Conservation (phyloP, 345 rosid genomes). For the Brassica incana region DNA sequence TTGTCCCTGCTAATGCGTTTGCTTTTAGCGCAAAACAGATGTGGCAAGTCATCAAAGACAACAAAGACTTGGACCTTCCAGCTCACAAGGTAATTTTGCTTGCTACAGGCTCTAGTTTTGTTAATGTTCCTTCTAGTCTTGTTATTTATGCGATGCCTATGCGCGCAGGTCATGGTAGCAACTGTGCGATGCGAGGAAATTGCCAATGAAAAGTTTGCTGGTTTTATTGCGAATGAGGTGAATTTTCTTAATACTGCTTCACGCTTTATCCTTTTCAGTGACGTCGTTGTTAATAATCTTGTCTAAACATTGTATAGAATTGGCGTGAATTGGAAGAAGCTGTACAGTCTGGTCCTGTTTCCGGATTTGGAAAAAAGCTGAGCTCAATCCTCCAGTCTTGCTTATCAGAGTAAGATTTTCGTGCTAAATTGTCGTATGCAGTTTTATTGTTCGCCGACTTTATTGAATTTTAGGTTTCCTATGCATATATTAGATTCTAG, state of each 20-base stretch:
- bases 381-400: slow-evolving; percentile 54
- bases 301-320: slow-evolving; percentile 42
- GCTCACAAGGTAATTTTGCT: slow-evolving; percentile 83
- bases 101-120: neutral
- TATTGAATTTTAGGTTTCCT: neutral
- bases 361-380: slow-evolving; percentile 85
- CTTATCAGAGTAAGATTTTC: slow-evolving; percentile 65
- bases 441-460: neutral
- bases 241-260: slow-evolving; percentile 5
- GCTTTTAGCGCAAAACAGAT: slow-evolving; percentile 88
- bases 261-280: neutral
- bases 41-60: slow-evolving; percentile 95
- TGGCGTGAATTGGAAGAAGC: slow-evolving; percentile 81
- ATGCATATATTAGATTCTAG: slow-evolving; percentile 11
- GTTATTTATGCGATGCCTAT: slow-evolving; percentile 24
- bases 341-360: slow-evolving; percentile 65
- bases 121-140: neutral
- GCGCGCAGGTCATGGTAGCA: slow-evolving; percentile 93
- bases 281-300: slow-evolving; percentile 1
- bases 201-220: slow-evolving; percentile 68
- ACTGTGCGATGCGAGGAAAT: slow-evolving; percentile 99
- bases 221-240: slow-evolving; percentile 74
- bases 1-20: slow-evolving; percentile 97
- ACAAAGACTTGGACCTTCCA: slow-evolving; percentile 97
- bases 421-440: neutral